phyloP scores from a whole-genome alignment of 1,139 yeast species.

The Sugiyamaella sp. region DNA sequence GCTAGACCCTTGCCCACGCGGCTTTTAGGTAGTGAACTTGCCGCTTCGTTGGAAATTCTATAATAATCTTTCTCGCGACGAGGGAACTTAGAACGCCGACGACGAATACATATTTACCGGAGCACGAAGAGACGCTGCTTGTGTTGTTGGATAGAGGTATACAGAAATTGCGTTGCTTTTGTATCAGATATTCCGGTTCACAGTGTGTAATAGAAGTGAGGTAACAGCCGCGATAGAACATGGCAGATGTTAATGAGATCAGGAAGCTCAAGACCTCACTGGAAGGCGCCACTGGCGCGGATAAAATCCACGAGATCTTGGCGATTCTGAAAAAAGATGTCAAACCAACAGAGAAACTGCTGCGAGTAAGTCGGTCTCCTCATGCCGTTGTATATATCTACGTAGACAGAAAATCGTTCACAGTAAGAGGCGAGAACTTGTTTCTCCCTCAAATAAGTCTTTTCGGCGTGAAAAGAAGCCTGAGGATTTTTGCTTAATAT shows the following conservation, averaged over 20 bases:
- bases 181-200: too few species aligned
- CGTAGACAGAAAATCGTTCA: slow-evolving; percentile 7
- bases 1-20: slow-evolving; percentile 1
- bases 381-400: neutral
- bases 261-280: slow-evolving; percentile 67
- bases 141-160: too few species aligned
- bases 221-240: too few species aligned
- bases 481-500: too few species aligned
- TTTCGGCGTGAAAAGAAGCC: slow-evolving; percentile 6
- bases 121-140: too few species aligned
- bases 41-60: slow-evolving; percentile 4
- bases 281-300: slow-evolving; percentile 73
- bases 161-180: too few species aligned
- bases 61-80: too few species aligned
- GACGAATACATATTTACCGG: too few species aligned
- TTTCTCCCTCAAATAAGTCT: neutral
- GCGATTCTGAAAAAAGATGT: slow-evolving; percentile 71
- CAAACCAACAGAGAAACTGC: slow-evolving; percentile 78
- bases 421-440: neutral
- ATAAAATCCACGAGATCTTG: slow-evolving; percentile 67
- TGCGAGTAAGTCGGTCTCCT: slow-evolving; percentile 51
- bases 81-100: too few species aligned
- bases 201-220: too few species aligned
- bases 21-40: neutral
- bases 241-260: slow-evolving; percentile 66